Conservation (phyloP, 1,284 basidiomycete genomes). For the Ustilago lituana region DNA sequence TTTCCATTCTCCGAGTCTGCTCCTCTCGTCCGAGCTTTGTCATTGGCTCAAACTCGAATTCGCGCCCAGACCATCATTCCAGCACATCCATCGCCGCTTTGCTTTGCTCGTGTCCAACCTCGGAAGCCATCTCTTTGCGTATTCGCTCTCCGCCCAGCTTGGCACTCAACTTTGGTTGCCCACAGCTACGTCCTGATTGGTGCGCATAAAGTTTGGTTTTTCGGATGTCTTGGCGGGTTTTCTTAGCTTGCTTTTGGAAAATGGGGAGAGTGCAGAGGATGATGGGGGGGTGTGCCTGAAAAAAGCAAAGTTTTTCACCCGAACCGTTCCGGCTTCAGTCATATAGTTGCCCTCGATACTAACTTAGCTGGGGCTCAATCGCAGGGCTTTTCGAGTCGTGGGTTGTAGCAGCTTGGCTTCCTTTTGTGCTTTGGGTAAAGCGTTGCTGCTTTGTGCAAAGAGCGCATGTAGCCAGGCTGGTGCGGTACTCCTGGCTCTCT, state of each 20-base stretch:
- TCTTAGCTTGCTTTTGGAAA: conserved; percentile 4
- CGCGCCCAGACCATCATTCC: too few relatives aligned
- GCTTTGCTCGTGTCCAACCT: conserved; percentile 7
- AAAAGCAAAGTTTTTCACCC: conserved; percentile 10
- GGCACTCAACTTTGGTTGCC: too few relatives aligned
- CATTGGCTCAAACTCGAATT: too few relatives aligned
- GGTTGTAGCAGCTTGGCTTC: too few relatives aligned
- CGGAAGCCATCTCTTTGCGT: conserved; percentile 1
- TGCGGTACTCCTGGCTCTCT: background rate
- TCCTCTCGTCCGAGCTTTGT: background rate
- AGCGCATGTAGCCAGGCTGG: background rate
- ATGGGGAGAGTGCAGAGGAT: too few relatives aligned
- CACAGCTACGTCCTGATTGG: too few relatives aligned
- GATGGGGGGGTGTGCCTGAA: conserved; percentile 23
- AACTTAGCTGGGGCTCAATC: background rate
- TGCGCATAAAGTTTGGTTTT: conserved; percentile 20
- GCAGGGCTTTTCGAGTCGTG: too few relatives aligned
- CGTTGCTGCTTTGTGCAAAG: too few relatives aligned
- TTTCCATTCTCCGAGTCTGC: background rate
- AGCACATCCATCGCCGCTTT: too few relatives aligned
- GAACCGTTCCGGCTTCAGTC: conserved; percentile 2
- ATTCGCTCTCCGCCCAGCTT: background rate
- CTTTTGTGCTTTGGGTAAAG: too few relatives aligned
- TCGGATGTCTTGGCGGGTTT: conserved; percentile 9
- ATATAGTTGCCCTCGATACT: background rate